These are phyloP conservation scores for Lachancea lanzarotensis DNA, from an alignment of 805 yeast genomes.

Conservation along the genomic window DNA sequence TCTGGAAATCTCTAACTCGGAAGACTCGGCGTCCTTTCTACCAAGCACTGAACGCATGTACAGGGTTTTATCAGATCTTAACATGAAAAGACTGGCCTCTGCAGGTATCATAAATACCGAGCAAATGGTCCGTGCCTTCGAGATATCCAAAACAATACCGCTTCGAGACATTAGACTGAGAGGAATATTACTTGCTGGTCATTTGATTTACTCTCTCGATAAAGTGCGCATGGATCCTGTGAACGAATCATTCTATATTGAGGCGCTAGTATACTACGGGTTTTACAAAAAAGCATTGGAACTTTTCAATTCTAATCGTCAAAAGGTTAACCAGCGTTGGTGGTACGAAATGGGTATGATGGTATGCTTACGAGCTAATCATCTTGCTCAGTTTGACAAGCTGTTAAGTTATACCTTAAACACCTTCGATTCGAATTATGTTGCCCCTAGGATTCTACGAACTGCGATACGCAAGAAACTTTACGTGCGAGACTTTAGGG, in stretches of 20 bases:
- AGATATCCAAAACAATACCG: conserved; percentile 35
- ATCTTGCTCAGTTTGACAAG: conserved; percentile 34
- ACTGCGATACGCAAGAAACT: conserved; percentile 34
- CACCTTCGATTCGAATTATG: conserved; percentile 27
- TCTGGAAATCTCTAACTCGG: conserved; percentile 3
- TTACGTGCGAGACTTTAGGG: conserved; percentile 18
- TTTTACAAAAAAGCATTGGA: conserved; percentile 33
- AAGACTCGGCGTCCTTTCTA: conserved; percentile 9
- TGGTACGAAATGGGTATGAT: conserved; percentile 48
- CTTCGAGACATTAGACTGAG: conserved; percentile 28
- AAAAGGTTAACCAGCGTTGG: conserved; percentile 40
- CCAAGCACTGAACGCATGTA: conserved; percentile 18
- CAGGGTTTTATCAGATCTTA: conserved; percentile 16
- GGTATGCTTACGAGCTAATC: conserved; percentile 33
- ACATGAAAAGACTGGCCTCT: conserved; percentile 11
- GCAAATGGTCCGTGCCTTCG: conserved; percentile 34
- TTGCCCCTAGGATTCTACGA: conserved; percentile 35
- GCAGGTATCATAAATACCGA: conserved; percentile 25
- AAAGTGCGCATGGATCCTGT: conserved; percentile 44
- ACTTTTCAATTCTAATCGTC: conserved; percentile 33
- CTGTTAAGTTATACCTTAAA: conserved; percentile 27
- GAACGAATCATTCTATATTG: conserved; percentile 46
- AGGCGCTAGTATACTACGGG: conserved; percentile 35
- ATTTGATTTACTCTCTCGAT: conserved; percentile 36
- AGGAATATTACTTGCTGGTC: conserved; percentile 38